A percentile compares a stretch with the other conserved stretches of the same genome.
phyloP scores from a whole-genome alignment of 352 stramenopile species.

The Phytophthora tubulina region DNA sequence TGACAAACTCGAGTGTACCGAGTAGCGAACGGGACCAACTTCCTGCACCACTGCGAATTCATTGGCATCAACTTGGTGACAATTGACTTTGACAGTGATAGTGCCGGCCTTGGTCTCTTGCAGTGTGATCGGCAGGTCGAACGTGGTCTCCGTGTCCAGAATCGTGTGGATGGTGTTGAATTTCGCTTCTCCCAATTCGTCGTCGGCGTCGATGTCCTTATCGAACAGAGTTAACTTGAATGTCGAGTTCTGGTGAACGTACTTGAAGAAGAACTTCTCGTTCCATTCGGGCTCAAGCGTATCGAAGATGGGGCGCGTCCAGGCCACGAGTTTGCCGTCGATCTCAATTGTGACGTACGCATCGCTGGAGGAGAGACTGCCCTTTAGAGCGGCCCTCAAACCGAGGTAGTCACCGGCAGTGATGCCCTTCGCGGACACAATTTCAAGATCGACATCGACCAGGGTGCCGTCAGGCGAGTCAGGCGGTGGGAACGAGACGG shows the following conservation, averaged over 20 bases:
- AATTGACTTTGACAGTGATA: conserved; percentile 36
- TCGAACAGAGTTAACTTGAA: conserved; percentile 45
- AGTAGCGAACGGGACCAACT: conserved; percentile 44
- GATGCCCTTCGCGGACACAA: conserved; percentile 48
- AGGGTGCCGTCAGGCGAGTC: conserved; percentile 10
- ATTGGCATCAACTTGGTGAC: conserved; percentile 8
- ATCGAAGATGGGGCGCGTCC: conserved; percentile 45
- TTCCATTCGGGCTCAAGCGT: conserved; percentile 45
- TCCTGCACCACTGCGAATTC: conserved; percentile 23
- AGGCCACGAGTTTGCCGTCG: conserved; percentile 34
- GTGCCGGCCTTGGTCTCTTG: conserved; percentile 30
- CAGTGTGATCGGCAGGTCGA: conserved; percentile 37
- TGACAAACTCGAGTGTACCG: conserved; percentile 42
- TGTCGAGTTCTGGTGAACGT: conserved; percentile 32
- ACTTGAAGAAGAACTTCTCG: conserved; percentile 47
- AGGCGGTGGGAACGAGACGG: conserved; percentile 10
- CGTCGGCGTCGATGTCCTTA: conserved; percentile 41
- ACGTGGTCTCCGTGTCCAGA: conserved; percentile 18
- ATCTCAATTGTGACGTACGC: conserved; percentile 45
- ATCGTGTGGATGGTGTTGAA: conserved; percentile 33
- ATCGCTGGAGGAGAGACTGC: conserved; percentile 41
- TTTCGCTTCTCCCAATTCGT: conserved; percentile 34
- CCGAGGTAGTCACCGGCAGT: conserved; percentile 38
- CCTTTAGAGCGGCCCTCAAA: conserved; percentile 26
- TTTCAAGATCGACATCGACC: conserved; percentile 43